Evolutionary conservation across 1,284 basidiomycete genomes (phyloP).

Genomic region (Erythrobasidium hasegawianum): DNA sequence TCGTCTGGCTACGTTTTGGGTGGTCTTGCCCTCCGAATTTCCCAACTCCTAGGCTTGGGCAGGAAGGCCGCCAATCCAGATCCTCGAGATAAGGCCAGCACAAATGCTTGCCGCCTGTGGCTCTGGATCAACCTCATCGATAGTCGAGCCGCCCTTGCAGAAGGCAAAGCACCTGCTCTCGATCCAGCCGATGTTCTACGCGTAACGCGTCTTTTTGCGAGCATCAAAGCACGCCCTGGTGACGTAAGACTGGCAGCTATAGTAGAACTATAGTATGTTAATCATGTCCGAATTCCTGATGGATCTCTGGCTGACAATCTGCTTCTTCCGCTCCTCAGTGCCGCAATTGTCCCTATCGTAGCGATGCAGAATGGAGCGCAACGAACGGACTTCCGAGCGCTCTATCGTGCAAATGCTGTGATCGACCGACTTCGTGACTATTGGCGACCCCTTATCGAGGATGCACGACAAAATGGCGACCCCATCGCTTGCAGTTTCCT

Average conservation of each 20-base stretch:
- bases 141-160: slow-evolving; percentile 36
- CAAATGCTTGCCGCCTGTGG: slow-evolving; percentile 28
- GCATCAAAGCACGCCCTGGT: slow-evolving; percentile 22
- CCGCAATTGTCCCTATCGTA: slow-evolving; percentile 21
- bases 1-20: slow-evolving; percentile 32
- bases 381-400: slow-evolving; percentile 26
- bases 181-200: slow-evolving; percentile 34
- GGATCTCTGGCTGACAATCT: no score
- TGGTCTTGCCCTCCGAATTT: slow-evolving; percentile 24
- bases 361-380: slow-evolving; percentile 31
- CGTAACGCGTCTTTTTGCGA: slow-evolving; percentile 34
- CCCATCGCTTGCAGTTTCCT: slow-evolving; percentile 25
- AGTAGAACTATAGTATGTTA: slow-evolving; percentile 38
- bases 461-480: slow-evolving; percentile 24
- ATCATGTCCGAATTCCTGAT: no score
- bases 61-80: slow-evolving; percentile 7
- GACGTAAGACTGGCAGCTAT: slow-evolving; percentile 37
- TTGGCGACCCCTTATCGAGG: slow-evolving; percentile 34
- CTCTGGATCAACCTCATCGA: slow-evolving; percentile 37
- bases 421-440: slow-evolving; percentile 37
- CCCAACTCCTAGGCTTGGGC: slow-evolving; percentile 15
- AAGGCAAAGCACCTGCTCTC: slow-evolving; percentile 29
- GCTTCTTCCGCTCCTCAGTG: no score
- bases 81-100: slow-evolving; percentile 8
- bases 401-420: slow-evolving; percentile 33